phyloP scores from a whole-genome alignment of 2,329 filamentous ascomycete species.

The Penicillium sp. region DNA sequence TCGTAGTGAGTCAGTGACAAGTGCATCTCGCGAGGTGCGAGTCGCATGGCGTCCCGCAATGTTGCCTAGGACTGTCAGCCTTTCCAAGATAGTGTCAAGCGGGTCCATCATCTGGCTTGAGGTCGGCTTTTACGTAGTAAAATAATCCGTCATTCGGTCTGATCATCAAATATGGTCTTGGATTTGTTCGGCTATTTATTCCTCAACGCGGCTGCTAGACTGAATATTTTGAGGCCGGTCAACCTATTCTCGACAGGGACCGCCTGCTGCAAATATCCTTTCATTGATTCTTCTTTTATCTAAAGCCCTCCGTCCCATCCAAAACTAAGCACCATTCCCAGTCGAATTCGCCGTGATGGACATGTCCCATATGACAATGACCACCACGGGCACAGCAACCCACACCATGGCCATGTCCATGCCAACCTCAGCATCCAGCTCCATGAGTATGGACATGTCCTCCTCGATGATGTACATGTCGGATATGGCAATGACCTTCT shows the following conservation, averaged over 20 bases:
- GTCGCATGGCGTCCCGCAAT: neutral
- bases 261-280: too few relatives aligned
- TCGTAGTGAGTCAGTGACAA: neutral
- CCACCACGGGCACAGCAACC: constrained; percentile 11
- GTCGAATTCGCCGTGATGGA: constrained; percentile 13
- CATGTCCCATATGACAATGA: constrained; percentile 15
- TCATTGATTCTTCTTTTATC: neutral
- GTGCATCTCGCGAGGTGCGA: neutral
- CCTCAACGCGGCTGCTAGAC: neutral
- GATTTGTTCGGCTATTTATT: neutral
- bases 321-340: neutral
- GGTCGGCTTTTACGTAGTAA: too few relatives aligned
- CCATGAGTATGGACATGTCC: constrained; percentile 9
- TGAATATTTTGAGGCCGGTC: neutral
- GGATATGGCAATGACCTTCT: constrained; percentile 38
- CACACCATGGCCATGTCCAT: constrained; percentile 19
- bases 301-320: neutral
- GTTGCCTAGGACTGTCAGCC: neutral
- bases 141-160: neutral
- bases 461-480: constrained; percentile 25
- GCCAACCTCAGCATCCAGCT: constrained; percentile 9
- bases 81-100: too few relatives aligned
- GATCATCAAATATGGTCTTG: neutral
- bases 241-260: too few relatives aligned
- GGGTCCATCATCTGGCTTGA: too few relatives aligned